Conservation (phyloP, 495 filamentous ascomycete species). For the Talaromyces nanjingensis region DNA sequence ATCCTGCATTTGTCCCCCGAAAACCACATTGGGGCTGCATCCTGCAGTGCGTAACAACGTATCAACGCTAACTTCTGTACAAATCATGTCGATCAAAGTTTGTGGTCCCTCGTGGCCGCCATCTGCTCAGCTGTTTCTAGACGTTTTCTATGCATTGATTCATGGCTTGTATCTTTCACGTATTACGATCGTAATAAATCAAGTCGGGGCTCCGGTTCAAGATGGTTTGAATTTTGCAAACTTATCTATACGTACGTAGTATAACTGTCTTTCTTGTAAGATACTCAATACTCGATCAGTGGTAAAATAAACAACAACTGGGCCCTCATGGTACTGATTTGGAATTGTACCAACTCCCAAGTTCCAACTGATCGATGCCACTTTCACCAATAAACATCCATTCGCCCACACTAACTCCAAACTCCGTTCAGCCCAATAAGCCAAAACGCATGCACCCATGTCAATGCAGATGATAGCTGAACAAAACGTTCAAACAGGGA, state of each 20-base stretch:
- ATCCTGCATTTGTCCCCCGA: background rate
- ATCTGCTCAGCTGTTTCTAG: constrained; percentile 1
- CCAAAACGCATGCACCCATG: background rate
- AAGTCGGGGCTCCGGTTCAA: background rate
- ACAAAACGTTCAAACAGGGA: background rate
- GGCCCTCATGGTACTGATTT: background rate
- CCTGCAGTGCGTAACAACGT: background rate
- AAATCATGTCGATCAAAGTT: constrained; percentile 1
- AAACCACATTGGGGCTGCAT: background rate
- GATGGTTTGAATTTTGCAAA: background rate
- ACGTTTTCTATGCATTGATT: background rate
- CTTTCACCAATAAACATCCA: background rate
- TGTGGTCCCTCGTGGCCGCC: constrained; percentile 6
- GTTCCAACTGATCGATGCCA: background rate
- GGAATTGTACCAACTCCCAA: background rate
- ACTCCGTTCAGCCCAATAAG: constrained; percentile 2
- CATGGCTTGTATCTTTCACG: background rate
- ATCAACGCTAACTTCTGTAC: background rate
- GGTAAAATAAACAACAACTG: background rate
- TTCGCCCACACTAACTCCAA: background rate
- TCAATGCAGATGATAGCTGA: constrained; percentile 4
- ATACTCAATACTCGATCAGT: background rate
- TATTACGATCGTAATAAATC: background rate
- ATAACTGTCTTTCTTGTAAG: background rate
- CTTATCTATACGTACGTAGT: background rate